Evolutionary conservation across 225 moss, liverwort and hornwort species (phyloP).

Genomic region (Takakia lepidozioides): DNA sequence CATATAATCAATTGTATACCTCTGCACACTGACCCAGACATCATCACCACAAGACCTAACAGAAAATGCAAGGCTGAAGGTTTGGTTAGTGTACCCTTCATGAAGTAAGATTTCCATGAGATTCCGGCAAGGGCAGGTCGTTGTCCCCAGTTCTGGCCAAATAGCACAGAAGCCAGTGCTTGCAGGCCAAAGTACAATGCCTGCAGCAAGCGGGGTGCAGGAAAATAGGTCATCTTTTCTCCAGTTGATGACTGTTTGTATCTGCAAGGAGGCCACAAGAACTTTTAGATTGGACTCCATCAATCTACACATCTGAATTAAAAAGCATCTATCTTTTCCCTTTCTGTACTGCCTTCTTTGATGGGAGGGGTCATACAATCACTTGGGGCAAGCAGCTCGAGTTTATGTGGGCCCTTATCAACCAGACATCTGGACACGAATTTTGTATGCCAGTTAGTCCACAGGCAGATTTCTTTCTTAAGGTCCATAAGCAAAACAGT

Average conservation of each 20-base stretch:
- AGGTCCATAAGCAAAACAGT: too few species aligned
- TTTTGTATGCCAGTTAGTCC: background rate
- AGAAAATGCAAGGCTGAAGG: too few species aligned
- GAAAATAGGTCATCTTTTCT: slow-evolving; percentile 26
- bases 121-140: slow-evolving; percentile 21
- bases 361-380: too few species aligned
- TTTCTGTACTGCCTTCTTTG: too few species aligned
- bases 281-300: too few species aligned
- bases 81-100: slow-evolving; percentile 29
- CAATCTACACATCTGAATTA: background rate
- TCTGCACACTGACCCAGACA: too few species aligned
- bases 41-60: too few species aligned
- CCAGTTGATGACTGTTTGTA: slow-evolving; percentile 29
- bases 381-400: too few species aligned
- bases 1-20: too few species aligned
- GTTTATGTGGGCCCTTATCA: background rate
- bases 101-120: slow-evolving; percentile 38
- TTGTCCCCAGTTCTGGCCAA: slow-evolving; percentile 31
- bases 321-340: too few species aligned
- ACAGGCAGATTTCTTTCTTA: background rate
- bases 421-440: background rate
- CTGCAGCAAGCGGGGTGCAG: slow-evolving; percentile 44
- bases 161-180: slow-evolving; percentile 22
- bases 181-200: slow-evolving; percentile 35
- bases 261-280: slow-evolving; percentile 15